Conservation (phyloP, 352 stramenopile species). For the Phytopythium aichiense region DNA sequence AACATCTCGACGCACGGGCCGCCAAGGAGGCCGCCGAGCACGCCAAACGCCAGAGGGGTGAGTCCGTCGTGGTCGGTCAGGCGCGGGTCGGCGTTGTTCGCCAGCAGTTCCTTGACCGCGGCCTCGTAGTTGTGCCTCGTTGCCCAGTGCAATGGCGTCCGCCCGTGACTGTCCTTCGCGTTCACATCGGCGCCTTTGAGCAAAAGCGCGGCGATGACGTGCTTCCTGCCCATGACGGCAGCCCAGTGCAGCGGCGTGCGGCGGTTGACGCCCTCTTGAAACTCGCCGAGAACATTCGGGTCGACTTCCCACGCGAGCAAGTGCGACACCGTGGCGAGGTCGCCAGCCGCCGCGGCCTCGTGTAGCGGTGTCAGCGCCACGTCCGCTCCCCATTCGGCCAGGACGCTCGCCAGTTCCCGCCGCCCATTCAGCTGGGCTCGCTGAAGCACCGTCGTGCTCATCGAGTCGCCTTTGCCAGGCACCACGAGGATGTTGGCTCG, state of each 20-base stretch:
- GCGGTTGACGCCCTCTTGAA: slow-evolving; percentile 50
- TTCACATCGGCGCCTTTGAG: slow-evolving; percentile 48
- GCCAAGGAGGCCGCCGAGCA: slow-evolving; percentile 46
- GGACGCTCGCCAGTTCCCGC: slow-evolving; percentile 42
- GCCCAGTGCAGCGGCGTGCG: slow-evolving; percentile 77
- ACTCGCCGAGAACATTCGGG: slow-evolving; percentile 65
- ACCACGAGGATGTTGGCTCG: slow-evolving; percentile 70
- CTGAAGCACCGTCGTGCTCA: slow-evolving; percentile 72
- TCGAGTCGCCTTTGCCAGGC: slow-evolving; percentile 50
- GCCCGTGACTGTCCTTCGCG: slow-evolving; percentile 49
- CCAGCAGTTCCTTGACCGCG: slow-evolving; percentile 50
- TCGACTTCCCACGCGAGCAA: slow-evolving; percentile 50
- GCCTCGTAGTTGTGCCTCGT: slow-evolving; percentile 62
- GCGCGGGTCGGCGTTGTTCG: slow-evolving; percentile 40
- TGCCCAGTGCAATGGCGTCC: slow-evolving; percentile 75
- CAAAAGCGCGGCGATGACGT: slow-evolving; percentile 52
- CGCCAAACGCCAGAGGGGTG: slow-evolving; percentile 61
- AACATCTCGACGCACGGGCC: slow-evolving; percentile 51
- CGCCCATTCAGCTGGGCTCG: slow-evolving; percentile 57
- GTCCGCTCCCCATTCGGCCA: slow-evolving; percentile 74
- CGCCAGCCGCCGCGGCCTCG: slow-evolving; percentile 51
- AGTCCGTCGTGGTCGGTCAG: slow-evolving; percentile 57
- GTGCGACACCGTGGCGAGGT: slow-evolving; percentile 47
- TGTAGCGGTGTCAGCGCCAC: slow-evolving; percentile 77
- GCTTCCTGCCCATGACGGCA: slow-evolving; percentile 52